Conservation (phyloP, 345 rosid species). For the rapeseed (Brassica napus) region DNA sequence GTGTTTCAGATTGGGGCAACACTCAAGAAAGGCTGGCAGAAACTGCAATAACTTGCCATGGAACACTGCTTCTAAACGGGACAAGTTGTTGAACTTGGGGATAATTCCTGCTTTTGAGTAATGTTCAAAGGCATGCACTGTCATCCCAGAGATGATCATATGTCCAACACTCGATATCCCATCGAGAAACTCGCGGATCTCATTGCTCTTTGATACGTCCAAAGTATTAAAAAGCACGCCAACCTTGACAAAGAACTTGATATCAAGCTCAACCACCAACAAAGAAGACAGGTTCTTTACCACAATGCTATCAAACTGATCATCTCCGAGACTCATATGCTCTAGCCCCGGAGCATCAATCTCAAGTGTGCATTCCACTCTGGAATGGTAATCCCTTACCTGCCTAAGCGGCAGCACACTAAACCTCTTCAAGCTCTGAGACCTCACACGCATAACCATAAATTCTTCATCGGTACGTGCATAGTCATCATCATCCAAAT, state of each 20-base stretch:
- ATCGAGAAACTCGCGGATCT: background rate
- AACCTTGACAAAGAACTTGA: background rate
- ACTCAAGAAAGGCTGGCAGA: slow-evolving; percentile 14
- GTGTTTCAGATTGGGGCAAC: slow-evolving; percentile 29
- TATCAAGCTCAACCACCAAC: background rate
- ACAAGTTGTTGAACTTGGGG: slow-evolving; percentile 16
- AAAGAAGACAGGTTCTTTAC: slow-evolving; percentile 17
- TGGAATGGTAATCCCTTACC: background rate
- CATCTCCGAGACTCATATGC: slow-evolving; percentile 9
- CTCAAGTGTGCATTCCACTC: slow-evolving; percentile 6
- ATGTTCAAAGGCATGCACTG: background rate
- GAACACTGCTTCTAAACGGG: background rate
- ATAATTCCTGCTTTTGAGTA: background rate
- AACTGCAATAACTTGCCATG: background rate
- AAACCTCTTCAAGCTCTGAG: background rate
- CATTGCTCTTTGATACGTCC: slow-evolving; percentile 8
- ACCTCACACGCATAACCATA: background rate
- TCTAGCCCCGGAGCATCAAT: background rate
- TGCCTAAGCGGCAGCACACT: background rate
- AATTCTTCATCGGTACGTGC: background rate
- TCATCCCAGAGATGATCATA: slow-evolving; percentile 18
- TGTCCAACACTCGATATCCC: background rate
- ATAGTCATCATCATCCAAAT: background rate
- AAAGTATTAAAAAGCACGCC: background rate
- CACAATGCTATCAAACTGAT: background rate